Evolutionary conservation across 495 filamentous ascomycete genomes (phyloP), one percentile per base, ranked within the genome.

Genomic region (Acidomyces sp.): DNA sequence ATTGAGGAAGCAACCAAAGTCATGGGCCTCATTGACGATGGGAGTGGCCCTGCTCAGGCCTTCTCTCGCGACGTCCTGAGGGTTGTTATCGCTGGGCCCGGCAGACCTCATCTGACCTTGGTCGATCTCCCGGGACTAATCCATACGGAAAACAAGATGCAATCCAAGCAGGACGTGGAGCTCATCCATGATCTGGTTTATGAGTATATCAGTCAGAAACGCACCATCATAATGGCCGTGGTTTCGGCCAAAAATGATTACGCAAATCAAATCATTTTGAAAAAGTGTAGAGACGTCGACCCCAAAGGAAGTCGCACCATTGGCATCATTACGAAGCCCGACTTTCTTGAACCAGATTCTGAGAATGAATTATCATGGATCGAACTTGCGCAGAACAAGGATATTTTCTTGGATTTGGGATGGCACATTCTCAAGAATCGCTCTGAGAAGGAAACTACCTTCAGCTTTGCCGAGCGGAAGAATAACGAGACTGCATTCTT

Each of bases 351-450:
- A n/a, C 34, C 56, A 0, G 65, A 67, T 1, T 71, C 69, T 6
- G 55, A 52, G 3, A 68, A 55, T 11, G 70, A 84, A 40, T 42
- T 39, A 0, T 49, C 51, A 4, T 84, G 68, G 45, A 39, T 82
- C 0, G 51, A 66, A 0, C 58, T 81, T 0, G 66, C 75, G 0
- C 53, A 59, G 20, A 86, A 85, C 44, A 60, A 71, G 21, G 69
- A 84, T 36, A 59, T 77, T 12, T 55, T 51, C 18, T 71, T 86
- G 34, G 60, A 67, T 17, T 67, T 83, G 2, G 80, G 77, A 3
- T 85, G 77, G 78, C 76, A 83, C 55, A 69, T 77, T 2, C 54
- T 87, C 17, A 70, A 70, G 6, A 83, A 82, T 46, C 63, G 71
- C 2, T 53, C 53, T 1, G 43, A 42, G 20, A 39, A 45, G 22